Evolutionary conservation across 441 rosid species (phyloP).

Genomic region (Viola pubescens): DNA sequence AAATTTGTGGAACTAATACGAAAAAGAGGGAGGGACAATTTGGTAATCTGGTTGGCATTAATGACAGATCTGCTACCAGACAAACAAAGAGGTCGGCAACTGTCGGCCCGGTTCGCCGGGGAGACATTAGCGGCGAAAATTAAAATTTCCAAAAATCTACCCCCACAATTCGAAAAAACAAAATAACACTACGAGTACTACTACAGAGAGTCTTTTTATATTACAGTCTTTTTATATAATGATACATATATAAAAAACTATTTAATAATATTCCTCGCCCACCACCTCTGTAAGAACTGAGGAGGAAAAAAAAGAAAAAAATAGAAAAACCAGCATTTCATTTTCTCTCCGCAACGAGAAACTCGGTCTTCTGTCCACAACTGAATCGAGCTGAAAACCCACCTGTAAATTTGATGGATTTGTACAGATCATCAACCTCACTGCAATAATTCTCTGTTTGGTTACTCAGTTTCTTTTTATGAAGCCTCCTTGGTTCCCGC

Average conservation of each 20-base stretch:
- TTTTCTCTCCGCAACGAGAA: background rate
- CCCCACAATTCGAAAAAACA: conserved; percentile 8
- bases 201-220: background rate
- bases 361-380: background rate
- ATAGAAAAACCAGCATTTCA: background rate
- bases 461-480: conserved; percentile 15
- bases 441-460: conserved; percentile 6
- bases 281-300: background rate
- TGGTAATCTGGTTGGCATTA: conserved; percentile 22
- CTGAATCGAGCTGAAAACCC: background rate
- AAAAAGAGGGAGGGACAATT: conserved; percentile 21
- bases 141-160: conserved; percentile 7
- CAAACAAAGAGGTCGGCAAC: conserved; percentile 52
- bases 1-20: background rate
- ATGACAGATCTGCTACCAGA: conserved; percentile 37
- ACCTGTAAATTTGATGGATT: background rate
- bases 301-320: background rate
- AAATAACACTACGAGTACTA: background rate
- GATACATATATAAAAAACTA: background rate
- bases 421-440: conserved; percentile 13
- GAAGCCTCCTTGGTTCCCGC: conserved; percentile 45
- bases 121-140: conserved; percentile 31
- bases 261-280: background rate
- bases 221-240: too few relatives aligned
- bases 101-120: conserved; percentile 53